Conservation (phyloP, 2,329 filamentous ascomycete genomes). For the Fusarium nygamai region DNA sequence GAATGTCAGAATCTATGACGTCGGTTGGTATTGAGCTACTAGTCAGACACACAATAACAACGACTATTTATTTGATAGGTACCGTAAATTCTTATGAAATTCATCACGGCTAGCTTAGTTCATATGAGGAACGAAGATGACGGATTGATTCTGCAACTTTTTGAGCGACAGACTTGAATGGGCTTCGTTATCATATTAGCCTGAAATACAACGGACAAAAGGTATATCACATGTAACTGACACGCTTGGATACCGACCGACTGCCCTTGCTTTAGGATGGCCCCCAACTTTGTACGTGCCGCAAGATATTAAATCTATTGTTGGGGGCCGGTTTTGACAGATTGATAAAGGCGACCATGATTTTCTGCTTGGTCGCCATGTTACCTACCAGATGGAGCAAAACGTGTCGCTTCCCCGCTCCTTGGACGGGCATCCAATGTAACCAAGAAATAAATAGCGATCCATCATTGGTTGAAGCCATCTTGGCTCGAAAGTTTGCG, state of each 20-base stretch:
- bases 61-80: background rate
- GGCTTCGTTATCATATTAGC: background rate
- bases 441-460: background rate
- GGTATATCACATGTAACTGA: background rate
- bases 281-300: background rate
- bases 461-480: background rate
- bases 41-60: background rate
- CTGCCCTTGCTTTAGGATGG: background rate
- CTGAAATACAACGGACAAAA: background rate
- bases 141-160: background rate
- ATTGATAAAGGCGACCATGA: accelerated
- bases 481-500: background rate
- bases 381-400: background rate
- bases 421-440: background rate
- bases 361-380: background rate
- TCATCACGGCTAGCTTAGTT: background rate
- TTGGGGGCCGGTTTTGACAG: background rate
- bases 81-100: background rate
- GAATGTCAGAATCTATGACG: background rate
- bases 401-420: background rate
- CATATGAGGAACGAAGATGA: background rate
- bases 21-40: background rate
- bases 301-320: accelerated
- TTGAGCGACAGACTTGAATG: background rate
- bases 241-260: background rate